These are phyloP conservation scores for Wickerhamiella alocasiicola DNA, from an alignment of 805 yeast species.

Conservation along the genomic window DNA sequence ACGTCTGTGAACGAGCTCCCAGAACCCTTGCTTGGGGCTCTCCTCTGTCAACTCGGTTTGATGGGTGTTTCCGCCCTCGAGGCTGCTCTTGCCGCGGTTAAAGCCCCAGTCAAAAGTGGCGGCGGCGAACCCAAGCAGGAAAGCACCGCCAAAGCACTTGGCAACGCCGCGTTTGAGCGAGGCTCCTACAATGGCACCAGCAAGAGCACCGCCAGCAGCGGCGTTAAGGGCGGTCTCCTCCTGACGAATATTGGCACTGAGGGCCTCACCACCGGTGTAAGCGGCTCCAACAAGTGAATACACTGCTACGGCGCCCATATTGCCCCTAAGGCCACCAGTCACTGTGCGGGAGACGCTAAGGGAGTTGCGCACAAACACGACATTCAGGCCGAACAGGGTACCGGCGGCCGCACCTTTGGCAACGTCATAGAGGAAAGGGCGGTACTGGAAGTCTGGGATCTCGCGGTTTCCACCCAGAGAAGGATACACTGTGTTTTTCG, in stretches of 20 bases:
- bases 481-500: constrained; percentile 18
- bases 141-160: constrained; percentile 36
- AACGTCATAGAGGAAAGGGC: constrained; percentile 43
- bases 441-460: constrained; percentile 40
- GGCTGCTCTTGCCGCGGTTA: constrained; percentile 24
- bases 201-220: constrained; percentile 36
- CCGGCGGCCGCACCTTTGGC: constrained; percentile 35
- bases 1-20: constrained; percentile 71
- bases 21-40: constrained; percentile 43
- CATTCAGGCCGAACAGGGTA: constrained; percentile 37
- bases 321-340: constrained; percentile 22
- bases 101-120: constrained; percentile 31
- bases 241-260: constrained; percentile 47
- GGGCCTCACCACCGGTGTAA: constrained; percentile 32
- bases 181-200: constrained; percentile 35
- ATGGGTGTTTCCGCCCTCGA: constrained; percentile 20
- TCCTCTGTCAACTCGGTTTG: constrained; percentile 31
- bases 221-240: constrained; percentile 51
- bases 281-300: constrained; percentile 40
- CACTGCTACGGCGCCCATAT: constrained; percentile 21
- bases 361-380: constrained; percentile 33
- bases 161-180: constrained; percentile 25
- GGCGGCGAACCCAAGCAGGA: constrained; percentile 34
- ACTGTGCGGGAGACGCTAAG: constrained; percentile 24
- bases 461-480: constrained; percentile 21